A percentile compares a stretch with the other conserved stretches of the same genome.
Evolutionary conservation across 768 basidiomycete genomes (phyloP).

Genomic region (Lyophyllum decastes): DNA sequence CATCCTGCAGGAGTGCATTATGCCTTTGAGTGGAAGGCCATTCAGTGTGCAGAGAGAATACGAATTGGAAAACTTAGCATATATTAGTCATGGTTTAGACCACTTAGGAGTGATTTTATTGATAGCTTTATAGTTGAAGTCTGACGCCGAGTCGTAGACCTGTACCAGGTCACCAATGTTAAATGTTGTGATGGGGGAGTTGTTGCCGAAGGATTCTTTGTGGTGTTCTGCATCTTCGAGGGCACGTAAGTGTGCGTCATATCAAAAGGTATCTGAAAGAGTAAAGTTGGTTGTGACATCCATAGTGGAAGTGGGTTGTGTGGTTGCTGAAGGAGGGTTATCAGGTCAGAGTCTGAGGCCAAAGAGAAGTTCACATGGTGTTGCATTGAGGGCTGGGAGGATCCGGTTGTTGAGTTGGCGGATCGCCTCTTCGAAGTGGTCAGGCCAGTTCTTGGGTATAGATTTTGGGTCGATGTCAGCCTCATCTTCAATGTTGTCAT

Average conservation of each 20-base stretch:
- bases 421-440: neutral
- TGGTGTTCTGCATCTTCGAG: too few relatives aligned
- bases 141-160: constrained; percentile 1
- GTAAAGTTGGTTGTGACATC: neutral
- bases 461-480: neutral
- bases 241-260: neutral
- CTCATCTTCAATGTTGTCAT: neutral
- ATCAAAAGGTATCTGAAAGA: neutral
- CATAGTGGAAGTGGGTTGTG: neutral
- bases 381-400: too few relatives aligned
- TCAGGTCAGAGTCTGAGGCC: neutral
- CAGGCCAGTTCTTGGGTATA: too few relatives aligned
- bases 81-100: neutral
- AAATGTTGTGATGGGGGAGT: too few relatives aligned
- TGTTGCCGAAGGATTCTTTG: constrained; percentile 1
- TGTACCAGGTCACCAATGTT: neutral
- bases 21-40: too few relatives aligned
- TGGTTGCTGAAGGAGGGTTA: neutral
- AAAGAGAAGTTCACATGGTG: too few relatives aligned
- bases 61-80: constrained; percentile 5
- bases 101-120: constrained; percentile 2
- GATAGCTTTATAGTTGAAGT: neutral
- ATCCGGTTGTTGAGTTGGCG: too few relatives aligned
- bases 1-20: too few relatives aligned
- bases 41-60: too few relatives aligned